These are phyloP conservation scores for Yamadazyma sp. DNA, from an alignment of 1,139 yeast genomes.

Conservation along the genomic window DNA sequence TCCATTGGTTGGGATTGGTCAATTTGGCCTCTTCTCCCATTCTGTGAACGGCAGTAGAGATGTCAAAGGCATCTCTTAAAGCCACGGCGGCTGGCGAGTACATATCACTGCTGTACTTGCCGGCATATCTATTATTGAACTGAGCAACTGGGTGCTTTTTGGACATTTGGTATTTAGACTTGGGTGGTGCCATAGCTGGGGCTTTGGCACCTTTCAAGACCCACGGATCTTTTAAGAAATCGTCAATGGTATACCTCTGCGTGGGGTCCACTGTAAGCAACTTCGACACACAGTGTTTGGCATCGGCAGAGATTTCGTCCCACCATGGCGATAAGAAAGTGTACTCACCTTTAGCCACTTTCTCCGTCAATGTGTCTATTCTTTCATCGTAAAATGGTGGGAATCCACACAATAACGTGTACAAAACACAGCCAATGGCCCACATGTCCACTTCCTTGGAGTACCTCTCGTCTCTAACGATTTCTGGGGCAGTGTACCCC, in stretches of 20 bases:
- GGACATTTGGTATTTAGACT: constrained; percentile 5
- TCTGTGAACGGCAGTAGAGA: constrained; percentile 91
- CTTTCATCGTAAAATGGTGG: constrained; percentile 64
- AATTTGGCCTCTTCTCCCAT: constrained; percentile 81
- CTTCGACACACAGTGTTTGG: constrained; percentile 66
- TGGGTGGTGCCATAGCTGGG: constrained; percentile 10
- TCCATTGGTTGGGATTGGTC: constrained; percentile 26
- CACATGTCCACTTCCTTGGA: constrained; percentile 65
- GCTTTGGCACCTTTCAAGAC: constrained; percentile 23
- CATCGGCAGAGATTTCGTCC: constrained; percentile 57
- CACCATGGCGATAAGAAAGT: constrained; percentile 63
- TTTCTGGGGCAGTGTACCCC: constrained; percentile 65
- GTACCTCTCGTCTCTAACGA: constrained; percentile 56
- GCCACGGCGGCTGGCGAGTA: constrained; percentile 92
- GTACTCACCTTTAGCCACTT: constrained; percentile 59
- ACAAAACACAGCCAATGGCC: constrained; percentile 64
- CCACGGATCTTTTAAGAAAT: constrained; percentile 88
- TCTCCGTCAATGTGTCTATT: constrained; percentile 54
- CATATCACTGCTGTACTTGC: constrained; percentile 25
- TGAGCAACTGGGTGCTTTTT: constrained; percentile 28
- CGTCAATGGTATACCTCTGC: constrained; percentile 72
- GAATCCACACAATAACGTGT: constrained; percentile 60
- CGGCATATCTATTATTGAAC: constrained; percentile 22
- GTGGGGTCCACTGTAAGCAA: constrained; percentile 82
- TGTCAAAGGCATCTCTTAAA: constrained; percentile 91